Conservation (phyloP, 176 grass and related monocot genomes). For the Cenchrus americanus region DNA sequence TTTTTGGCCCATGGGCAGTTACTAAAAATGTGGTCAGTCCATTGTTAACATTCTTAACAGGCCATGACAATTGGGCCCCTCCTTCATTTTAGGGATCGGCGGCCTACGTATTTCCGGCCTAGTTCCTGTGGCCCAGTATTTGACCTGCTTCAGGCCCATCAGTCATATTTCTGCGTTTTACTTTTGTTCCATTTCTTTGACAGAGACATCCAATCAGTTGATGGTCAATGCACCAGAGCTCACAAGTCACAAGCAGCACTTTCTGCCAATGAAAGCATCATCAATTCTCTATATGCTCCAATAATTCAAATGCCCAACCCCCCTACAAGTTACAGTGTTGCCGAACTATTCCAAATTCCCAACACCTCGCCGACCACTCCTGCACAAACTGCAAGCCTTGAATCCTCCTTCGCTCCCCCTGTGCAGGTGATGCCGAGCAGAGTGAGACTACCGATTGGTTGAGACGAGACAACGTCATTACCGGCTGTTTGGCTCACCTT, state of each 20-base stretch:
- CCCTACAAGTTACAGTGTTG: not conserved
- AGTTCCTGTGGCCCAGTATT: not conserved
- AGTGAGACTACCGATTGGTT: not conserved
- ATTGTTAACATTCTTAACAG: not conserved
- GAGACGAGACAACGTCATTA: not conserved
- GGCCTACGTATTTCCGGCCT: not conserved
- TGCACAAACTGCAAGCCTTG: not conserved
- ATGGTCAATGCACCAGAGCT: not conserved
- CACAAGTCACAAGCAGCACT: not conserved
- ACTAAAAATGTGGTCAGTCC: not conserved
- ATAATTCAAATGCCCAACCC: not conserved
- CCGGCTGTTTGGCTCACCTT: not conserved
- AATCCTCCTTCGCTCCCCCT: not conserved
- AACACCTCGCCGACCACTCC: not conserved
- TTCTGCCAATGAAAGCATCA: not conserved
- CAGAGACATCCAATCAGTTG: not conserved
- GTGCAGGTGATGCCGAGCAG: slow-evolving; percentile 8
- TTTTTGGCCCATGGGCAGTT: not conserved
- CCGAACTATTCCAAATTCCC: not conserved
- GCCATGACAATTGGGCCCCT: no score
- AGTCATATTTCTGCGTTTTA: no score
- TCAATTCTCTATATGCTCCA: no score
- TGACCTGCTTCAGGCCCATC: not conserved
- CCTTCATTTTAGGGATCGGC: not conserved
- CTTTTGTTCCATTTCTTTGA: not conserved